Evolutionary conservation across 2,329 filamentous ascomycete genomes (phyloP), one percentile per base, ranked within the genome.

Genomic region (Neurospora crassa): DNA sequence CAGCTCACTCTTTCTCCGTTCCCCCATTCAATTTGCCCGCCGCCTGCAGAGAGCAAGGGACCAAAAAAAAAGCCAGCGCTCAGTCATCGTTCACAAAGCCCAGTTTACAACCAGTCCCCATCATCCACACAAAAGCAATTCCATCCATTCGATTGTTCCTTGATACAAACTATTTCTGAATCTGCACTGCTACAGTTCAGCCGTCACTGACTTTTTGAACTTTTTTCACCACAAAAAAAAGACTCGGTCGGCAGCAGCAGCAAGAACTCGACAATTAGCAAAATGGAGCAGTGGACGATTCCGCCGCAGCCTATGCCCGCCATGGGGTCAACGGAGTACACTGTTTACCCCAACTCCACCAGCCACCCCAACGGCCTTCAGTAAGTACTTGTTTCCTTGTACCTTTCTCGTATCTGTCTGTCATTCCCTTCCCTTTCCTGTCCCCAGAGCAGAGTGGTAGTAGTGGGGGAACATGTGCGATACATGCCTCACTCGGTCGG

Each of bases 201-300:
- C 53, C 29, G 53, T 34, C 18, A 63, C 53, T 63, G 10, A 63
- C 53, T 37, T 37, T 63, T 63, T 34, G 29, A 63, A 24, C 37
- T 59, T 24, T 59, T 34, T 47, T 5, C 18, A 29, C 24, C 29
- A 6, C 5, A 53, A 24, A 20, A 24, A 59, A 63, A 18, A 63
- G 47, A 59, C 24, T 34, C 47, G 34, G 24, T 29, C 29, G 47
- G 20, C 47, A 59, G 47, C 47, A 59, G 47, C 47, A 53, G 14
- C 47, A 24, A 59, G 47, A 59, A 16, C 47, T 29, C 47, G 53
- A 37, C 53, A 63, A 63, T 37, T 29, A 1, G 24, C 34, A 63
- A 34, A 29, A 88, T 88, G 86, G 84, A 88, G 82, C 85, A 87
- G 81, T 87, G 86, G 86, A 85, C 87, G 81, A 85, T 88, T 79